phyloP scores from a whole-genome alignment of 2,329 filamentous ascomycete genomes.

The Exophiala calicioides region DNA sequence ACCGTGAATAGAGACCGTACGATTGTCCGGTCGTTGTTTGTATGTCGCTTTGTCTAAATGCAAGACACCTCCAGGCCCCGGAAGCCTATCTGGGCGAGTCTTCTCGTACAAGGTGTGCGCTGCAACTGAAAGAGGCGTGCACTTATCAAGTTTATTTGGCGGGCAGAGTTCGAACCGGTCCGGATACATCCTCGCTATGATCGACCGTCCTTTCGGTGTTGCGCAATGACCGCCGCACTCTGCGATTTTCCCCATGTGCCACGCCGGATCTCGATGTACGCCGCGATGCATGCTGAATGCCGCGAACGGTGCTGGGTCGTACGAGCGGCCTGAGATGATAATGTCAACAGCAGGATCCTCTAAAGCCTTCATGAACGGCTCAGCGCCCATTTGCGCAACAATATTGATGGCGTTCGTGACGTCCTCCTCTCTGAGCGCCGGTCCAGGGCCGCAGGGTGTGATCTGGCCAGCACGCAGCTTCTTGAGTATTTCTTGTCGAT shows the following conservation, averaged over 20 bases:
- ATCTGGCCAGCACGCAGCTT: conserved; percentile 1
- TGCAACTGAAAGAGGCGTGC: conserved; percentile 52
- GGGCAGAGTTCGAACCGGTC: conserved; percentile 53
- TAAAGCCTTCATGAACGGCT: conserved; percentile 39
- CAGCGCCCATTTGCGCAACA: conserved; percentile 51
- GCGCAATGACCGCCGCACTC: conserved; percentile 55
- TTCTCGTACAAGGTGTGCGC: conserved; percentile 59
- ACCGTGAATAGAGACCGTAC: not conserved
- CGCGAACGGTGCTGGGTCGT: conserved; percentile 46
- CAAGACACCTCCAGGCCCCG: conserved; percentile 51
- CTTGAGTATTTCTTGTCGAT: not conserved
- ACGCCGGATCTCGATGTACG: not conserved
- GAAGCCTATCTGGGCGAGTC: conserved; percentile 51
- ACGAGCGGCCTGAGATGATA: conserved; percentile 49
- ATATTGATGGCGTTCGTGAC: conserved; percentile 42
- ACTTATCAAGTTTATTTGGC: conserved; percentile 40
- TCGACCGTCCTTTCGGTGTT: conserved; percentile 48
- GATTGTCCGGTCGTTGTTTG: conserved; percentile 35
- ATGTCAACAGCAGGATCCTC: conserved; percentile 47
- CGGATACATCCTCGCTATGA: conserved; percentile 46
- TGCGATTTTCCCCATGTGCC: conserved; percentile 57
- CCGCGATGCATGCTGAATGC: conserved; percentile 44
- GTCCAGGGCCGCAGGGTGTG: conserved; percentile 38
- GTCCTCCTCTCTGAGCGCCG: conserved; percentile 40
- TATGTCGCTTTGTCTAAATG: conserved; percentile 46